A percentile compares a stretch with the other conserved stretches of the same genome.
phyloP scores from a whole-genome alignment of 2,329 filamentous ascomycete species.

The Passalora sequoiae region DNA sequence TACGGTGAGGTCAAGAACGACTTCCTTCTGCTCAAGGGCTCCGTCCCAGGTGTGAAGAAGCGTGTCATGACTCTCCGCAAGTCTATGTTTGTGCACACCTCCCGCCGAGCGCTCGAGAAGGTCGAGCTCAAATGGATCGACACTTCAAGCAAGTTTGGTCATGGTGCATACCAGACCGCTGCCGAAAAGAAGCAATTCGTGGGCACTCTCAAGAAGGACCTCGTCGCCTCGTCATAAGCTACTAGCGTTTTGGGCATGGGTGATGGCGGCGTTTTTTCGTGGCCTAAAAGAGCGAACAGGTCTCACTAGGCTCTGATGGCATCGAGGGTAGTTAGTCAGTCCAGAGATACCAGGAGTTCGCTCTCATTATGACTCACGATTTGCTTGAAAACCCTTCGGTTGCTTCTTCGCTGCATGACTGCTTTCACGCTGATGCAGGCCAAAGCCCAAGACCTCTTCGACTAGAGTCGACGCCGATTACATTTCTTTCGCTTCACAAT shows the following conservation, averaged over 20 bases:
- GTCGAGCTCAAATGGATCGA: slow-evolving; percentile 99
- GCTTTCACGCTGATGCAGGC: not conserved
- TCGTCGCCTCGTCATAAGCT: slow-evolving; percentile 42
- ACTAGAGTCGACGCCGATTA: too few relatives aligned
- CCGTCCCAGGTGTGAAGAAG: slow-evolving; percentile 98
- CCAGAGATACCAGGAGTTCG: slow-evolving; percentile 5
- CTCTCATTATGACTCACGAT: not conserved
- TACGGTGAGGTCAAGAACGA: slow-evolving; percentile 99
- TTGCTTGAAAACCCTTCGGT: not conserved
- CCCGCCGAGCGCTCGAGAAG: slow-evolving; percentile 94
- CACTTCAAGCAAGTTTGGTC: slow-evolving; percentile 98
- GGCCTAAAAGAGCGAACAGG: slow-evolving; percentile 2
- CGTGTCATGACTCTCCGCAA: slow-evolving; percentile 97
- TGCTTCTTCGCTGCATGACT: not conserved
- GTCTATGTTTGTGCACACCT: slow-evolving; percentile 97
- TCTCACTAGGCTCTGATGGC: slow-evolving; percentile 4
- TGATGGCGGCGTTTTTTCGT: slow-evolving; percentile 8
- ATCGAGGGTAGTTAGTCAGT: slow-evolving; percentile 10
- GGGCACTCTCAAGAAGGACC: slow-evolving; percentile 99
- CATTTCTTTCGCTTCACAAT: too few relatives aligned
- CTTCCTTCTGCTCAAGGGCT: slow-evolving; percentile 96
- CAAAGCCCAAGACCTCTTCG: not conserved
- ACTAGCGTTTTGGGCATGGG: slow-evolving; percentile 10
- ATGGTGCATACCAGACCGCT: slow-evolving; percentile 98
- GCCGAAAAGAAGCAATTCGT: slow-evolving; percentile 97